Conservation (phyloP, 2,329 filamentous ascomycete species). For the Arthrobotrys conoides region DNA sequence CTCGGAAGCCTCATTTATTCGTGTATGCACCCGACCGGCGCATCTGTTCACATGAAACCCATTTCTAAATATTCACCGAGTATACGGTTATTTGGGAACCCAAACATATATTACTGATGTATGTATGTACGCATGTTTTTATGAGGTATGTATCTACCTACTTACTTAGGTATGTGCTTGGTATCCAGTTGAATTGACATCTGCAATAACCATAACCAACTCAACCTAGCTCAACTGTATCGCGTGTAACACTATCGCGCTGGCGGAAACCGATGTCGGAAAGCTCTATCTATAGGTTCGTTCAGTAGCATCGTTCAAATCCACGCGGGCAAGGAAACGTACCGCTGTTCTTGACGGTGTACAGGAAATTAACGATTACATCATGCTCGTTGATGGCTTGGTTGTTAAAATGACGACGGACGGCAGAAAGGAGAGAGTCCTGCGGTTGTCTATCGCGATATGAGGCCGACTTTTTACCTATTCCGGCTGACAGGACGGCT, state of each 20-base stretch:
- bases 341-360: conserved; percentile 76
- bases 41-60: no score
- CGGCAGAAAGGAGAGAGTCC: conserved; percentile 74
- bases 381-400: conserved; percentile 85
- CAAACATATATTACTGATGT: no score
- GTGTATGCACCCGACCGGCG: no score
- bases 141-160: no score
- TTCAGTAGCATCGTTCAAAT: conserved; percentile 15
- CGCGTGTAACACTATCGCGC: conserved; percentile 18
- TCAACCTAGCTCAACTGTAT: background rate
- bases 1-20: no score
- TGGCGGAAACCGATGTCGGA: conserved; percentile 54
- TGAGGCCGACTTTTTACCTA: conserved; percentile 65
- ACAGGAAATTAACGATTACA: conserved; percentile 83
- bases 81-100: no score
- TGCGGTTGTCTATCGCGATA: conserved; percentile 68
- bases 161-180: background rate
- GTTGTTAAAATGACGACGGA: conserved; percentile 87
- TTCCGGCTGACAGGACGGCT: conserved; percentile 72
- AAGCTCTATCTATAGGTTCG: conserved; percentile 39
- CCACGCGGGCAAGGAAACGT: conserved; percentile 3
- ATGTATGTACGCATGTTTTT: no score
- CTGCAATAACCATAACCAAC: background rate
- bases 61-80: background rate
- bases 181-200: background rate